Evolutionary conservation across 768 basidiomycete species (phyloP).

Genomic region (Hypholoma fasciculare): DNA sequence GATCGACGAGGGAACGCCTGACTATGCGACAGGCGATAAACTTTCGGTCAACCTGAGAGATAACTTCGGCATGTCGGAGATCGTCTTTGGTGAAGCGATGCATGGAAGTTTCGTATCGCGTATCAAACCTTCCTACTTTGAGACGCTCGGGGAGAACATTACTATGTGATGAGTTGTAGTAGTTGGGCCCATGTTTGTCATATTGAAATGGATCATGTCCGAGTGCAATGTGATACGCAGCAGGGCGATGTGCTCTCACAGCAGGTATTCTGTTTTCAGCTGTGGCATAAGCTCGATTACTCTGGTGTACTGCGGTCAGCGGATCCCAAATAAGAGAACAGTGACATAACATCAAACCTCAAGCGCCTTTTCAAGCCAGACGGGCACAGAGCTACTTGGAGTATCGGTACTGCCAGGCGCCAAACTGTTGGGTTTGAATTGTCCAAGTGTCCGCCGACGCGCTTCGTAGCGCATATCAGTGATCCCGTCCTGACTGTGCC

Average conservation of each 20-base stretch:
- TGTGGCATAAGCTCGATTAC: slow-evolving; percentile 54
- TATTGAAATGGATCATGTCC: slow-evolving; percentile 5
- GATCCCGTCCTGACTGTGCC: neutral
- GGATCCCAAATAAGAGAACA: slow-evolving; percentile 4
- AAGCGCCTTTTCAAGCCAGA: slow-evolving; percentile 67
- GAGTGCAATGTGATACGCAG: slow-evolving; percentile 9
- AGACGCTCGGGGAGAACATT: slow-evolving; percentile 6
- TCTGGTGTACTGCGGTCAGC: slow-evolving; percentile 33
- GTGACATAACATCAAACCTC: slow-evolving; percentile 36
- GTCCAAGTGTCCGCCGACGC: slow-evolving; percentile 26
- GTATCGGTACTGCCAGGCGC: slow-evolving; percentile 7
- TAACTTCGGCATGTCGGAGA: slow-evolving; percentile 56
- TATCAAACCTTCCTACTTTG: slow-evolving; percentile 10
- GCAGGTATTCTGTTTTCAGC: slow-evolving; percentile 49
- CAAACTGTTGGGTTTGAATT: slow-evolving; percentile 20
- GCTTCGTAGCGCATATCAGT: slow-evolving; percentile 7
- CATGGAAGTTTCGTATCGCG: slow-evolving; percentile 13
- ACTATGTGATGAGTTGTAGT: slow-evolving; percentile 1
- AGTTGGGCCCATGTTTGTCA: slow-evolving; percentile 14
- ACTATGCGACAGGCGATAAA: slow-evolving; percentile 77
- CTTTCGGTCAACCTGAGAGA: slow-evolving; percentile 89
- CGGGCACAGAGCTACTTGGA: slow-evolving; percentile 37
- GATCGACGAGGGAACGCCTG: slow-evolving; percentile 6
- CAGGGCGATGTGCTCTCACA: slow-evolving; percentile 19
- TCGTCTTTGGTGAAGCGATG: slow-evolving; percentile 38